Evolutionary conservation across 2,329 filamentous ascomycete species (phyloP).

Genomic region (Neonectria faginata): DNA sequence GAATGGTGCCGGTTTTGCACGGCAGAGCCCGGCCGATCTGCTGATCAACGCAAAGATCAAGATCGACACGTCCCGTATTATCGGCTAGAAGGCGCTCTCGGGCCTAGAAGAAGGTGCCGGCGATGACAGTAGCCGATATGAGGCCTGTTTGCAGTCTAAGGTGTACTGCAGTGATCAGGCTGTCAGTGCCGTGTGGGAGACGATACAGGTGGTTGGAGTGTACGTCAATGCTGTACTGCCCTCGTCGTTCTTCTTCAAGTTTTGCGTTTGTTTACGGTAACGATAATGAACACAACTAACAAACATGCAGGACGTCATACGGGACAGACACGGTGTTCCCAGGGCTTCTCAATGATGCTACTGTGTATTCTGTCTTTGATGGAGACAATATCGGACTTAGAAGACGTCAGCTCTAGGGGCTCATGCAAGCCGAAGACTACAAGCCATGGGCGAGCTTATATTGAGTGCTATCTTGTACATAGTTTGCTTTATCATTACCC

Average conservation of each 20-base stretch:
- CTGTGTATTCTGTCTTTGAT: constrained; percentile 31
- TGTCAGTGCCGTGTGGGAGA: background rate
- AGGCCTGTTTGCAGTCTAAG: constrained; percentile 3
- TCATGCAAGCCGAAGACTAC: background rate
- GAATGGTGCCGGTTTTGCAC: constrained; percentile 58
- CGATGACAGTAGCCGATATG: background rate
- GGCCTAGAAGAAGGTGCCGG: constrained; percentile 51
- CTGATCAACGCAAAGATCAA: constrained; percentile 64
- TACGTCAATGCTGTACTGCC: background rate
- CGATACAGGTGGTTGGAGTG: background rate
- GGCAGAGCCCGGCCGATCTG: constrained; percentile 64
- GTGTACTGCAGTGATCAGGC: background rate
- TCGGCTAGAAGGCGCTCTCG: constrained; percentile 65
- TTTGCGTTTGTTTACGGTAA: no score
- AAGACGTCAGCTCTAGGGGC: constrained; percentile 9
- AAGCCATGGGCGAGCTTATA: background rate
- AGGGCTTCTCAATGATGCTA: constrained; percentile 39
- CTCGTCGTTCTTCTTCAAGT: no score
- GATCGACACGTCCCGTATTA: constrained; percentile 59
- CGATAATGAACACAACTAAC: background rate
- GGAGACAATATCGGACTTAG: constrained; percentile 33
- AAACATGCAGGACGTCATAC: background rate
- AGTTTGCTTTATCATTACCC: no score
- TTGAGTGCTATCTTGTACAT: no score
- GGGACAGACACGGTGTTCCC: background rate